A percentile compares a stretch with the other conserved stretches of the same genome.
Conservation (phyloP, 495 filamentous ascomycete genomes). For the Geoglossum glabrum region DNA sequence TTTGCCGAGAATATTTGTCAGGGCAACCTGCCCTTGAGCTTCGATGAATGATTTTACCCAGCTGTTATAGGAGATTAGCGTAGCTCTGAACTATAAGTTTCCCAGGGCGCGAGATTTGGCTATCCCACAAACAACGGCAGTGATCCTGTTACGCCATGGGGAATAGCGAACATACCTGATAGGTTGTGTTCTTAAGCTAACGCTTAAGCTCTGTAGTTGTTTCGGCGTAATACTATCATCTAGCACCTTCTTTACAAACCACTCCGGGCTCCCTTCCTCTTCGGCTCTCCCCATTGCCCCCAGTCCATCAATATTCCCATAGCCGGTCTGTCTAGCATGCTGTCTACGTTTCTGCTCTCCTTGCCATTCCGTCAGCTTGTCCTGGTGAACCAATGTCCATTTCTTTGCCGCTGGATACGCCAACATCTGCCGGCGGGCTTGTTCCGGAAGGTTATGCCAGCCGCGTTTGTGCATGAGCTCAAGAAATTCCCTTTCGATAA, state of each 20-base stretch:
- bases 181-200: constrained; percentile 86
- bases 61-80: constrained; percentile 14
- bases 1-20: constrained; percentile 83
- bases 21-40: constrained; percentile 87
- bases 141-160: neutral
- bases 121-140: neutral
- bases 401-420: constrained; percentile 87
- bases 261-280: constrained; percentile 91
- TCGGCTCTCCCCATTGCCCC: constrained; percentile 53
- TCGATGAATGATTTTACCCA: constrained; percentile 97
- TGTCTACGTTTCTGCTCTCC: constrained; percentile 75
- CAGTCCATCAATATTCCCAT: constrained; percentile 37
- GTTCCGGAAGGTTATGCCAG: constrained; percentile 92
- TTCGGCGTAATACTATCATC: constrained; percentile 85
- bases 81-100: neutral
- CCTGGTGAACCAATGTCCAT: constrained; percentile 92
- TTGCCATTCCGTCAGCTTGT: constrained; percentile 81
- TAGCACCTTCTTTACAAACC: constrained; percentile 95
- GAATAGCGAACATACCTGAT: constrained; percentile 37
- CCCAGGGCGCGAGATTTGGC: too few relatives aligned
- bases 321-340: constrained; percentile 42
- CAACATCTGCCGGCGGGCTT: constrained; percentile 84
- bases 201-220: constrained; percentile 74
- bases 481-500: constrained; percentile 83
- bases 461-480: constrained; percentile 93